Base-by-base conservation (phyloP, 2,329 filamentous ascomycete species). In the Penicillium sp. region DNA sequence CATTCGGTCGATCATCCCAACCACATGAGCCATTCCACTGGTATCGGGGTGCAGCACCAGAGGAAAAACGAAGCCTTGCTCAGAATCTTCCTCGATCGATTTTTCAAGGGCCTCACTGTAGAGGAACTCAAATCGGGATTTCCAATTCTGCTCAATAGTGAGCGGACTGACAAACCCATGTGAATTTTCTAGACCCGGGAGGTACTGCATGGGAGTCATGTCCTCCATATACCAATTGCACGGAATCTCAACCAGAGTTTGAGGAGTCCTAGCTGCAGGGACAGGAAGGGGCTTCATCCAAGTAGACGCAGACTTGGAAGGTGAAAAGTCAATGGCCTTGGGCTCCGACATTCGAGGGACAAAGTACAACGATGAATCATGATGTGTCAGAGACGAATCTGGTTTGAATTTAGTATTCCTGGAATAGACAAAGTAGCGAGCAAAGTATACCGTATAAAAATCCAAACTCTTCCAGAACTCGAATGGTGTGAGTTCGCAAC, bases 91-190 rank as follows among this genome's bases (percentile, higher is more conserved):
- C 34, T 72, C 71, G 32, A 77, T 74, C 47, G 77, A 72, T 54
- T 75, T 75, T 34, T 55, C 52, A 5, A 55, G 34, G 15, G 52
- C 52, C 10, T 55, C 52, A 6, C 41, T 37, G 29, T 51, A 55
- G n/a, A 85, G 71, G 75, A 78, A 86, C 57, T 80, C 74, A 60
- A 86, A 84, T 13, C 81, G 77, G 61, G 85, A 82, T 61, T 75
- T 79, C 84, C 84, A 86, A 73, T 86, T 81, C 56, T 80, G 75
- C 72, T 86, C 83, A 29, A 86, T 77, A 2, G 81, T 75, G 10
- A 78, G 73, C 5, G 80, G 78, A 50, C 82, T 80, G 0, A 85
- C 82, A 62, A 84, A 86, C 1, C 84, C 83, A 41, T 81, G 78
- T 3, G 78, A 80, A 56, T 85, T 85, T 1, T 74, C 65, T 0